Evolutionary conservation across 2,329 filamentous ascomycete genomes (phyloP), one percentile per base, ranked within the genome.

Genomic region (Fusarium nygamai): DNA sequence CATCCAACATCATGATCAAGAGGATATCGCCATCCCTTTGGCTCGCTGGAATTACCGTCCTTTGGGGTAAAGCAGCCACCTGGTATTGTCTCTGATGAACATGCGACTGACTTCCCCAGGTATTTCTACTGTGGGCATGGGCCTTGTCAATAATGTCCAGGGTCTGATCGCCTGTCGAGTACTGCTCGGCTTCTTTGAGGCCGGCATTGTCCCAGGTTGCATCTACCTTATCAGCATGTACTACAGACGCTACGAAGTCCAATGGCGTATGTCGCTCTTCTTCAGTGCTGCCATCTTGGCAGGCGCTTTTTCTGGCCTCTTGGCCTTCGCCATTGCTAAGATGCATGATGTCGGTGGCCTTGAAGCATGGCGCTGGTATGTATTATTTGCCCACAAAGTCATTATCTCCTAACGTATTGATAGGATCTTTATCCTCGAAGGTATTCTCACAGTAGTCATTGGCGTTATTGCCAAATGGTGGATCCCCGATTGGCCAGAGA

Each of bases 401-500:
- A n/a, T n/a, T n/a, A n/a, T n/a, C n/a, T n/a, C n/a, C n/a, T n/a
- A n/a, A n/a, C n/a, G n/a, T n/a, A n/a, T n/a, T n/a, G n/a, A 17
- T 7, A 48, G 88, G 90, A 91, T 92, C 60, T 92, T 91, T 68
- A 89, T 93, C 46, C 86, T 93, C 8, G 91, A 93, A 81, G 93
- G 93, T 1, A 85, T 94, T 4, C 87, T 86, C 1, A 94, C 93
- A 0, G 87, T 94, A 1, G 3, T 94, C 2, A 86, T 94, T 3
- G 94, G 93, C 0, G 67, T 91, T 6, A 75, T 86, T 2, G 90
- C 90, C 2, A 95, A 92, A 83, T 95, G 90, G 85, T 85, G 91
- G 72, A 89, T 97, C 1, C 88, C 93, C 72, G 94, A 97, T 78
- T 97, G 94, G 76, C 95, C 95, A 0, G 93, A 94, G 74, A 90